These are phyloP conservation scores for Penicillium maclennaniae DNA, from an alignment of 495 filamentous ascomycete species.

Conservation along the genomic window DNA sequence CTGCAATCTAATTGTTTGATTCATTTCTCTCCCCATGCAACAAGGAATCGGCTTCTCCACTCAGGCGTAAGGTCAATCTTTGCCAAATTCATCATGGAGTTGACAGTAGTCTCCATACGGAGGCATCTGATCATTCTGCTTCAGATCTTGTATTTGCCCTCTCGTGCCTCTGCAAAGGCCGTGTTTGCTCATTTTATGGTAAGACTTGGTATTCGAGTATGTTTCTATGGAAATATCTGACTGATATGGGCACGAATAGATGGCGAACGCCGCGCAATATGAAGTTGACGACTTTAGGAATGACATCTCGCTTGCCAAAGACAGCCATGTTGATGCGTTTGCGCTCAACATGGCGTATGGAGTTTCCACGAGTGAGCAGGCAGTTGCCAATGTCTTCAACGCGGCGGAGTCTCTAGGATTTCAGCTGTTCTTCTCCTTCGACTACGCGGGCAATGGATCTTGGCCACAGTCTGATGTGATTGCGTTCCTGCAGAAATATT, in stretches of 20 bases:
- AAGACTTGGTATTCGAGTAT: background rate
- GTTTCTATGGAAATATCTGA: background rate
- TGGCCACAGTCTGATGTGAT: slow-evolving; percentile 57
- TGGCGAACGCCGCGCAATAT: background rate
- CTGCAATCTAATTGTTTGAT: background rate
- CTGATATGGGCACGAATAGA: background rate
- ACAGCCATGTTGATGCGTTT: slow-evolving; percentile 58
- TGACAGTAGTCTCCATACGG: background rate
- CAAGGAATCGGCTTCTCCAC: background rate
- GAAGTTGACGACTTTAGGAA: background rate
- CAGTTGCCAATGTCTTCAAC: slow-evolving; percentile 51
- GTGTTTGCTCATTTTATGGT: background rate
- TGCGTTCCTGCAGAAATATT: slow-evolving; percentile 52
- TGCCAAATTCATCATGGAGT: background rate
- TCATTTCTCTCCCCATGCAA: background rate
- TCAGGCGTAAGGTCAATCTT: background rate
- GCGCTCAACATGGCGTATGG: slow-evolving; percentile 62
- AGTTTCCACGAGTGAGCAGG: slow-evolving; percentile 39
- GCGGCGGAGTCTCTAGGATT: slow-evolving; percentile 55
- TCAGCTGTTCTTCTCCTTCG: slow-evolving; percentile 69
- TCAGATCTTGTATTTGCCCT: background rate
- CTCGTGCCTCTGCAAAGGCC: background rate
- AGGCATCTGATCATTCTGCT: background rate
- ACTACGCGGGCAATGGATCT: slow-evolving; percentile 53
- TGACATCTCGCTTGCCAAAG: background rate